phyloP scores from a whole-genome alignment of 2,329 filamentous ascomycete genomes.

The Fusarium sp. region DNA sequence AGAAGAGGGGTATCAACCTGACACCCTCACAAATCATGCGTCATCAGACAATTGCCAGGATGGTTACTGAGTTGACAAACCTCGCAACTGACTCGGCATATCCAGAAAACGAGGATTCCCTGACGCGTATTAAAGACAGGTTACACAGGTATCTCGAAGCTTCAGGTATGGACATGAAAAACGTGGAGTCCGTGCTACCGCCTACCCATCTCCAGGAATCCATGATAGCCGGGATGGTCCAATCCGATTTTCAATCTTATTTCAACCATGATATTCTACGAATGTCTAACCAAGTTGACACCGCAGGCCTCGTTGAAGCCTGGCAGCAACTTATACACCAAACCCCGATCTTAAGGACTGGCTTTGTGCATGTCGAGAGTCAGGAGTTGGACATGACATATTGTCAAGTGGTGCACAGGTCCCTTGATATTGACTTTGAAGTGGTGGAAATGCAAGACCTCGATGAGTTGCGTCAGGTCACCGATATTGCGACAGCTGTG shows the following conservation, averaged over 20 bases:
- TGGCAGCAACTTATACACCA: conserved; percentile 69
- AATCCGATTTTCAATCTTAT: conserved; percentile 79
- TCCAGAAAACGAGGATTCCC: neutral
- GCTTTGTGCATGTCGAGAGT: conserved; percentile 74
- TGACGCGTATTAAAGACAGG: conserved; percentile 44
- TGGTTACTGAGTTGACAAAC: conserved; percentile 51
- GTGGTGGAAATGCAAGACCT: conserved; percentile 41
- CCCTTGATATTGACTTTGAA: conserved; percentile 33
- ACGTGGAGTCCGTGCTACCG: conserved; percentile 72
- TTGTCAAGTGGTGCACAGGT: conserved; percentile 60
- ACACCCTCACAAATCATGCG: conserved; percentile 83
- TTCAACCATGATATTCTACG: conserved; percentile 86
- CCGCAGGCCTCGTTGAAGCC: conserved; percentile 66
- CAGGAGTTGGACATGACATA: conserved; percentile 63
- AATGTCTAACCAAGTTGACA: conserved; percentile 65
- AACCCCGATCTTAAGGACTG: conserved; percentile 80
- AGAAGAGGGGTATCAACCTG: conserved; percentile 67
- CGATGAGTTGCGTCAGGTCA: conserved; percentile 52
- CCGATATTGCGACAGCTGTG: conserved; percentile 50
- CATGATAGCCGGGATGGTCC: conserved; percentile 84
- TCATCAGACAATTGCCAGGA: conserved; percentile 72
- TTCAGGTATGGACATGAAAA: conserved; percentile 49
- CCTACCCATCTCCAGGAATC: conserved; percentile 87
- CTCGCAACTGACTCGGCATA: neutral
- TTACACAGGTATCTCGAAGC: conserved; percentile 54